Base-by-base conservation (phyloP, 2,329 filamentous ascomycete species). In the Aspergillus carbonarius region DNA sequence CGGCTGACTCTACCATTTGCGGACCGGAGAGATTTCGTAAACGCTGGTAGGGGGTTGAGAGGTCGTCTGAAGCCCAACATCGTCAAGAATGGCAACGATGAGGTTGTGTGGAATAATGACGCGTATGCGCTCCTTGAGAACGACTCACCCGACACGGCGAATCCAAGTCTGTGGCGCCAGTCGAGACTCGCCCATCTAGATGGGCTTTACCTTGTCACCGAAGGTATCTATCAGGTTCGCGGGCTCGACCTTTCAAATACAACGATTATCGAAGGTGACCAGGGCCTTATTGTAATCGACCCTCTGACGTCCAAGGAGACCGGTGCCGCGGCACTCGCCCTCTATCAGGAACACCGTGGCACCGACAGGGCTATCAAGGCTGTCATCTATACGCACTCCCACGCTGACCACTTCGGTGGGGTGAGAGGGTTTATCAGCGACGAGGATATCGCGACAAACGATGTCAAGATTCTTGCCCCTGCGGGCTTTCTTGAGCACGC, bases 221-320 rank as follows among this genome's bases (percentile, higher is more conserved):
- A 62, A 1, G 68, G 70, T 17, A 74, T 79, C 13, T 78, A 77
- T 56, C 76, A 79, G 60, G 66, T 78, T 15, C 74, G 76, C 34
- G 76, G 72, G 1, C 63, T 78, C 6, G 77, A 79, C 53, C 52
- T 79, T 13, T 73, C 75, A 23, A 77, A 79, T 63, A 76, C 74
- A 55, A 78, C 72, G 20, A 61, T 79, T 48, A 62, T 79, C 1
- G 72, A 78, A 61, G 69, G 68, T 12, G 61, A 71, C 5, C 63
- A 67, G 52, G 73, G 75, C 5, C 60, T 78, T 46, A 68, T 79
- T 34, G 62, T 78, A 20, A 72, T 79, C 40, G 77, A 79, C 58
- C 68, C 70, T 2, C 63, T 79, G 9, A 71, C 69, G 2, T 76
- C 72, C 0, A 55, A 57, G 9, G 76, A 79, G 62, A 71, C 68